These are phyloP conservation scores for Bacterosira constricta DNA, from an alignment of 108 stramenopile species.

Conservation along the genomic window DNA sequence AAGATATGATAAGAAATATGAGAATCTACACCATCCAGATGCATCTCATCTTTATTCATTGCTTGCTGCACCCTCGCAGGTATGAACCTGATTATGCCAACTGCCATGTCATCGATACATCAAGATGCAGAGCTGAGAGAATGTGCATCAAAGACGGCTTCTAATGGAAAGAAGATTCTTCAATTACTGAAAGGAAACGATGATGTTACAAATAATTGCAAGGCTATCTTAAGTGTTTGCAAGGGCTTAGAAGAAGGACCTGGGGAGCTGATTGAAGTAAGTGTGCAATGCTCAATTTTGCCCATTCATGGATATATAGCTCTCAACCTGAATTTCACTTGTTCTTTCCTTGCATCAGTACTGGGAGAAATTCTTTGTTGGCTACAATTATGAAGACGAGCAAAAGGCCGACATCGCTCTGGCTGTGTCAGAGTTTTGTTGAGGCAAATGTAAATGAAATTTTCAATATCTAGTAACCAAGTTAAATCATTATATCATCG, in stretches of 20 bases:
- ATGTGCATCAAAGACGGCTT: constrained; percentile 57
- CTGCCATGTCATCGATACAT: constrained; percentile 74
- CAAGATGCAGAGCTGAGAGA: constrained; percentile 49
- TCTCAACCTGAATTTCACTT: background rate
- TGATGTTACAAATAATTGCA: constrained; percentile 33
- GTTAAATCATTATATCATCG: no score
- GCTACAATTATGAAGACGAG: constrained; percentile 57
- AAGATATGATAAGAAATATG: background rate
- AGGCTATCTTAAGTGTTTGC: constrained; percentile 55
- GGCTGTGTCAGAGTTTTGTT: constrained; percentile 49
- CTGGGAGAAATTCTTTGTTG: constrained; percentile 64
- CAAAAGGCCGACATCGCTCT: constrained; percentile 61
- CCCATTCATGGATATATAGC: background rate
- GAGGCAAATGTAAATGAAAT: background rate
- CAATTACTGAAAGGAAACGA: constrained; percentile 19
- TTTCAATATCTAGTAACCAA: no score
- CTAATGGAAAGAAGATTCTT: constrained; percentile 53
- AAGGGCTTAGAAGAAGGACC: constrained; percentile 9
- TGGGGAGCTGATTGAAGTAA: constrained; percentile 12
- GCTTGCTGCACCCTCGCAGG: background rate
- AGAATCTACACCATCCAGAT: background rate
- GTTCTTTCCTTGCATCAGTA: constrained; percentile 28
- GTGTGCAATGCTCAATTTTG: background rate
- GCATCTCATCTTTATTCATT: background rate
- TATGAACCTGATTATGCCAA: constrained; percentile 85